Evolutionary conservation across 345 rosid genomes (phyloP).

Genomic region (Orychophragmus violaceus): DNA sequence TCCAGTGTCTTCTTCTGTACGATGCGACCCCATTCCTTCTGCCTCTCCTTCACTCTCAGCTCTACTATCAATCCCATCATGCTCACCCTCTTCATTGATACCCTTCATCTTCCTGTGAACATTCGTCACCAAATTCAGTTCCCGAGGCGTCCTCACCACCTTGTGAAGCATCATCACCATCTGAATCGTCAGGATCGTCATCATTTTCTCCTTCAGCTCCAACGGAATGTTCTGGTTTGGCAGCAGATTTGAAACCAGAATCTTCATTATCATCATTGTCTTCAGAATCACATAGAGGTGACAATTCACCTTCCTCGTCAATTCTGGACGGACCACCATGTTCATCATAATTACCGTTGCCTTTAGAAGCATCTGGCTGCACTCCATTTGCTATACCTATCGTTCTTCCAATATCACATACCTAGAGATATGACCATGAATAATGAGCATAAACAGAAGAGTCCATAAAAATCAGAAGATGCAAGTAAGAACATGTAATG

Average conservation of each 20-base stretch:
- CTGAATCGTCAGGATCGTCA: slow-evolving; percentile 63
- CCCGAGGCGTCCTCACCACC: no score
- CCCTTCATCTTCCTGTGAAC: slow-evolving; percentile 69
- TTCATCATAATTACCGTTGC: slow-evolving; percentile 32
- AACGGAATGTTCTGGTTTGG: slow-evolving; percentile 36
- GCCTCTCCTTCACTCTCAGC: slow-evolving; percentile 91
- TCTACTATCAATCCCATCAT: slow-evolving; percentile 63
- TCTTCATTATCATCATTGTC: slow-evolving; percentile 56
- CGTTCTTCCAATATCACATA: slow-evolving; percentile 32
- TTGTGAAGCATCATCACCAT: no score
- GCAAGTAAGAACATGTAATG: no score
- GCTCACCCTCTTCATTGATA: slow-evolving; percentile 71
- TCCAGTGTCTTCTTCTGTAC: slow-evolving; percentile 42
- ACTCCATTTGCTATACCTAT: slow-evolving; percentile 32
- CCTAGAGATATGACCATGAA: no score
- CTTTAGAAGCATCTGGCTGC: slow-evolving; percentile 27
- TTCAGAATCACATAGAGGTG: slow-evolving; percentile 72
- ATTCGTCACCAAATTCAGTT: slow-evolving; percentile 75
- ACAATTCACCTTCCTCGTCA: slow-evolving; percentile 94
- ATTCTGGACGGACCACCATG: slow-evolving; percentile 43
- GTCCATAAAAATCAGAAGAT: no score
- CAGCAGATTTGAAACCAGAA: slow-evolving; percentile 32
- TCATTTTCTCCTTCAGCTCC: no score
- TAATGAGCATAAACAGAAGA: no score
- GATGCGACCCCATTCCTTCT: no score